Conservation (phyloP, 768 basidiomycete genomes). For the Leucosporidium scottii region DNA sequence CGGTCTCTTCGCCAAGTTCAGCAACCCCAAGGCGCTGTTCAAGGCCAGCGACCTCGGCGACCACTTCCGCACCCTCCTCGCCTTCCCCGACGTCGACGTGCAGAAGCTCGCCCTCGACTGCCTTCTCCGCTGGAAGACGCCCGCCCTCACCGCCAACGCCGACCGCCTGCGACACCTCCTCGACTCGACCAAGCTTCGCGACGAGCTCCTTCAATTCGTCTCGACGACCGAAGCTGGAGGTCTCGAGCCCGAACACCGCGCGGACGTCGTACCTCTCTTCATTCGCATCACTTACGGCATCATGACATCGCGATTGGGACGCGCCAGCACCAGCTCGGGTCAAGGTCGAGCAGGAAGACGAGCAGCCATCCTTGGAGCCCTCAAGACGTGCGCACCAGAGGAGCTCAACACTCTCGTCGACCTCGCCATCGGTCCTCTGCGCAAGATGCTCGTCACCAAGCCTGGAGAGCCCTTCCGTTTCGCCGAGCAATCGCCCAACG, state of each 20-base stretch:
- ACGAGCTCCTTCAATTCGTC: constrained; percentile 68
- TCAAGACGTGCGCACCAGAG: constrained; percentile 61
- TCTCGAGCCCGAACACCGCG: constrained; percentile 53
- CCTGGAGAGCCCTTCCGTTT: constrained; percentile 32
- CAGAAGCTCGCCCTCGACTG: constrained; percentile 72
- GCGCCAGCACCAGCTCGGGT: constrained; percentile 46
- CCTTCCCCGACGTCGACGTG: constrained; percentile 72
- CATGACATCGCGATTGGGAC: constrained; percentile 72
- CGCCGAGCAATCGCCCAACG: constrained; percentile 15
- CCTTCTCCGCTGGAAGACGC: constrained; percentile 67
- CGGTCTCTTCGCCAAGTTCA: constrained; percentile 76
- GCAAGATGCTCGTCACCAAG: constrained; percentile 23
- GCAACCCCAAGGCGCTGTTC: constrained; percentile 83
- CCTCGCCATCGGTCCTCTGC: constrained; percentile 74
- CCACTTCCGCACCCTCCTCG: constrained; percentile 66
- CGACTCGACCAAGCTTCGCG: constrained; percentile 82
- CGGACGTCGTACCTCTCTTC: constrained; percentile 60
- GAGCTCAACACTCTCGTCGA: constrained; percentile 74
- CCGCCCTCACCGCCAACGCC: constrained; percentile 53
- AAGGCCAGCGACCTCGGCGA: constrained; percentile 57
- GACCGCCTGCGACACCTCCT: constrained; percentile 64
- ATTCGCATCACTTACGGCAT: constrained; percentile 77
- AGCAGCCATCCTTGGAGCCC: constrained; percentile 63
- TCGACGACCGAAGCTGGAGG: constrained; percentile 51
- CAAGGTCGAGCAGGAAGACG: constrained; percentile 59